A percentile compares a stretch with the other conserved stretches of the same genome.
Conservation (phyloP, 306 rosid genomes). For the Vigna unguiculata region DNA sequence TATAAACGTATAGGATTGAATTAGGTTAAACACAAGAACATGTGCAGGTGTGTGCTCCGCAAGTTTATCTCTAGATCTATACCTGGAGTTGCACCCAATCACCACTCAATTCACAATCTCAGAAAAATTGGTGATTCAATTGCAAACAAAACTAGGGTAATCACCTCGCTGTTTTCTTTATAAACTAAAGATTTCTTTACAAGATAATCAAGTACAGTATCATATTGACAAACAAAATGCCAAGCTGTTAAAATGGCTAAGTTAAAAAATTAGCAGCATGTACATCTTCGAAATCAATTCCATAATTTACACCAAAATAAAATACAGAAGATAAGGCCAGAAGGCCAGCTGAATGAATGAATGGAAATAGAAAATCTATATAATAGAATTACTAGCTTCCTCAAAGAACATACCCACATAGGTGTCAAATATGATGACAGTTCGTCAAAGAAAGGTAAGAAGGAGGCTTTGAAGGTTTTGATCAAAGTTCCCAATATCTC, state of each 20-base stretch:
- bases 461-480: slow-evolving; percentile 93
- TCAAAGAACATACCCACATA: slow-evolving; percentile 91
- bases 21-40: neutral
- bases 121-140: neutral
- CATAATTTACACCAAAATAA: neutral
- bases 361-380: slow-evolving; percentile 2
- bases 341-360: neutral
- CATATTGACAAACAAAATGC: too few relatives aligned
- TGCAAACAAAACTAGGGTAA: too few relatives aligned
- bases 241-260: too few relatives aligned
- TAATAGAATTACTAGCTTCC: slow-evolving; percentile 18
- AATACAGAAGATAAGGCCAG: neutral
- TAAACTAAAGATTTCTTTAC: neutral
- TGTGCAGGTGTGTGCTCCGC: neutral
- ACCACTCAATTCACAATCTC: slow-evolving; percentile 4
- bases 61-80: slow-evolving; percentile 4
- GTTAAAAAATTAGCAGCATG: neutral
- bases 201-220: too few relatives aligned
- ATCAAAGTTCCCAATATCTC: slow-evolving; percentile 98
- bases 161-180: neutral
- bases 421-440: slow-evolving; percentile 95
- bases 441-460: slow-evolving; percentile 93
- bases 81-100: slow-evolving; percentile 5
- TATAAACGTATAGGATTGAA: neutral
- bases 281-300: neutral